Base-by-base conservation (phyloP, 306 rosid genomes). In the Macrotyloma uniflorum region DNA sequence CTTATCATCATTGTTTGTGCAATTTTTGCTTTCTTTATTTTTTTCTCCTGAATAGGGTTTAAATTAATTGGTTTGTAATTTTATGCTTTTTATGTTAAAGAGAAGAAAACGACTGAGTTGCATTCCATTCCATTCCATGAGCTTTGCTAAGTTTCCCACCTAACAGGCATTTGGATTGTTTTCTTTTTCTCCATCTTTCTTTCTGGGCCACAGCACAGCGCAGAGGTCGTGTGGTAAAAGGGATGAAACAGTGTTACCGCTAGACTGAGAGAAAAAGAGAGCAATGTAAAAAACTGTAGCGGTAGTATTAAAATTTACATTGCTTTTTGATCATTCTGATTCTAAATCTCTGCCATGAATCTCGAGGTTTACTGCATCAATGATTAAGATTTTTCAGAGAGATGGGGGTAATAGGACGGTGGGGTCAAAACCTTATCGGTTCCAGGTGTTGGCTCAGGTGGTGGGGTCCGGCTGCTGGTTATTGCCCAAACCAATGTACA, bases 391-490 rank as follows among this genome's bases (percentile, higher is more conserved):
- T 75, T 83, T 79, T 14, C 69, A 57, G 83, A 53, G 79, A 68
- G 73, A 59, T 6, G 66, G 74, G 80, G 88, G 83, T 78, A 87
- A 81, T 79, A 72, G 86, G 80, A 76, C 67, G 67, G 88, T 89
- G 91, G 96, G 90, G 80, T 32, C 88, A 79, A 20, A 79, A 59
- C 85, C 97, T 90, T 94, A 94, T 94, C 96, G 89, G 91, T 85
- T 89, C 97, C 97, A 90, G 98, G 97, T 90, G 96, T 90, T 85
- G 89, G 83, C 83, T 86, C 97, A 86, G 91, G 96, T 89, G 89
- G 89, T 74, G 81, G 98, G 96, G 70, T 77, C 92, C 49, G 6
- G 66, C 1, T 90, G 87, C 86, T 83, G 92, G 85, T 86, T 83
- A 79, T 89, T 87, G 89, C 86, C 92, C 85, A 36, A 88, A 88